phyloP scores from a whole-genome alignment of 371 early-diverging fungal species.

The Sporodiniella umbellata region DNA sequence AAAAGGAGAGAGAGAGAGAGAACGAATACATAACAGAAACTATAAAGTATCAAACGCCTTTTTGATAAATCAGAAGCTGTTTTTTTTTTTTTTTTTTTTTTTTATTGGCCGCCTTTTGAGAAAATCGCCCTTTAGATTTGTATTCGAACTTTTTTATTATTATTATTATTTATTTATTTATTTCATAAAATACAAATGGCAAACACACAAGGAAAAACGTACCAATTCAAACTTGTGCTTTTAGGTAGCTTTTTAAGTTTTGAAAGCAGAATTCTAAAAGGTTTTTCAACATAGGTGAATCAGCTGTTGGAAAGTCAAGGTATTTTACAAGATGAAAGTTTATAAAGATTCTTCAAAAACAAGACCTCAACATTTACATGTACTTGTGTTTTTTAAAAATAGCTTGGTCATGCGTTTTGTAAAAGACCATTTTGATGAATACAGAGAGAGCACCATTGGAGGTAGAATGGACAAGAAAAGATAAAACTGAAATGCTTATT shows the following conservation, averaged over 20 bases:
- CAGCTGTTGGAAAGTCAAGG: conserved; percentile 60
- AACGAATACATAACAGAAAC: too few species aligned
- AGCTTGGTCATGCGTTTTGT: conserved; percentile 94
- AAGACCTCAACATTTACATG: not conserved
- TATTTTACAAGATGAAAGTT: conserved; percentile 16
- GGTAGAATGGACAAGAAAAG: conserved; percentile 40
- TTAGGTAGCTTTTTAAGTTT: too few species aligned
- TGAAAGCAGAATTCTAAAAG: too few species aligned
- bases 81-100: too few species aligned
- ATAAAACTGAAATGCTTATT: not conserved
- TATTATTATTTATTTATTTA: not conserved
- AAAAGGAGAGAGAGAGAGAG: too few species aligned
- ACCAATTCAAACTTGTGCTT: conserved; percentile 79
- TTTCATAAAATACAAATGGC: not conserved
- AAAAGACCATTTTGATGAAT: conserved; percentile 96
- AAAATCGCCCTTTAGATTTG: too few species aligned
- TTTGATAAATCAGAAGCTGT: too few species aligned
- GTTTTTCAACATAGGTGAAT: too few species aligned
- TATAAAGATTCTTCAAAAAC: not conserved
- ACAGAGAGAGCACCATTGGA: conserved; percentile 98
- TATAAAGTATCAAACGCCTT: too few species aligned
- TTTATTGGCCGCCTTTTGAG: too few species aligned
- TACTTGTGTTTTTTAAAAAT: not conserved
- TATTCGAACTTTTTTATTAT: not conserved
- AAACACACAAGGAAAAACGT: conserved; percentile 50